phyloP scores from a whole-genome alignment of 192 early-diverging fungal genomes.

The Gryganskiella cystojenkinii region DNA sequence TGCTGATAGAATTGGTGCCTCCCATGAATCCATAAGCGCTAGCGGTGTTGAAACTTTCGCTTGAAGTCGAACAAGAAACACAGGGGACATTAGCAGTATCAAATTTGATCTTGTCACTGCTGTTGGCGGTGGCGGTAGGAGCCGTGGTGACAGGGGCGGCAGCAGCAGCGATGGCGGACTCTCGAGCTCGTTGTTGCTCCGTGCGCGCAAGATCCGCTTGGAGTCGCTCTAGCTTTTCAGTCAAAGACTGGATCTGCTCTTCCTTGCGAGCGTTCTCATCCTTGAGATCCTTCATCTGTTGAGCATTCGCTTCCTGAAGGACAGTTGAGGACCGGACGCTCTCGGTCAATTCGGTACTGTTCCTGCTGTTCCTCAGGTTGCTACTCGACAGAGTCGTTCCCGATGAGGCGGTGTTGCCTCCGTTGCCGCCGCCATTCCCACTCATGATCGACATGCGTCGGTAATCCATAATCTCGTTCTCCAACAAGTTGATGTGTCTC shows the following conservation, averaged over 20 bases:
- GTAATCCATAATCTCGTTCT: constrained; percentile 27
- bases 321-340: constrained; percentile 13
- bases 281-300: constrained; percentile 26
- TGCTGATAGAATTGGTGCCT: not conserved
- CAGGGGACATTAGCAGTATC: not conserved
- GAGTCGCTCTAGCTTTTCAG: not conserved
- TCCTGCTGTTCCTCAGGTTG: constrained; percentile 12
- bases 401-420: not conserved
- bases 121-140: not conserved
- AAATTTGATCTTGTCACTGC: not conserved
- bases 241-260: constrained; percentile 16
- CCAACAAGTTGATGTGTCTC: constrained; percentile 33
- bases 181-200: not conserved
- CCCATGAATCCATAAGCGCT: not conserved
- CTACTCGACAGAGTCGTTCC: not conserved
- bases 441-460: constrained; percentile 33
- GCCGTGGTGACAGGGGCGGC: not conserved
- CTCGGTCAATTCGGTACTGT: constrained; percentile 6
- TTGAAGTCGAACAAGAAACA: not conserved
- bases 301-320: not conserved
- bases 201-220: not conserved
- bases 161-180: not conserved
- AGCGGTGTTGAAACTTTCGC: not conserved
- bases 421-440: not conserved
- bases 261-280: constrained; percentile 34